phyloP scores from a whole-genome alignment of 176 grass and related monocot species.

The Elaeis guineensis region DNA sequence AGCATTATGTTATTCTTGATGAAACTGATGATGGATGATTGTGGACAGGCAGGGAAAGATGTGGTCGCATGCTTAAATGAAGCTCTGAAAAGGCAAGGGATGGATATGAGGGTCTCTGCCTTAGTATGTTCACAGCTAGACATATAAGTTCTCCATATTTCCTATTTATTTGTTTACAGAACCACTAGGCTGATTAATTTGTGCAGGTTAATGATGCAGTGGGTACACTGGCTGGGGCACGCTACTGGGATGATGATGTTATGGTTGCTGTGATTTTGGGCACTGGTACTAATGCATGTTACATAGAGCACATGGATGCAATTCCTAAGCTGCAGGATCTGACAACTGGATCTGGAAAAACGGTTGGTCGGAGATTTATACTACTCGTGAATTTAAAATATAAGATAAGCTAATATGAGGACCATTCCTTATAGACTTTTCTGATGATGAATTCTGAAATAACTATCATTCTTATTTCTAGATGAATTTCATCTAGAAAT shows the following conservation, averaged over 20 bases:
- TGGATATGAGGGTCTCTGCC: conserved; percentile 40
- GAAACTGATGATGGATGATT: not conserved
- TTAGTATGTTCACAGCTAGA: conserved; percentile 7
- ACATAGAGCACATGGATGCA: conserved; percentile 34
- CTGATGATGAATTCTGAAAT: no score
- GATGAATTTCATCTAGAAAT: no score
- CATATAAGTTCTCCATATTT: no score
- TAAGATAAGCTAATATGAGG: no score
- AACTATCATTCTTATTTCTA: no score
- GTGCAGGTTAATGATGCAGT: conserved; percentile 37
- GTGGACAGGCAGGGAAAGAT: conserved; percentile 22
- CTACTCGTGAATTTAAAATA: no score
- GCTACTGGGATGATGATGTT: conserved; percentile 47
- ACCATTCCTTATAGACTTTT: no score
- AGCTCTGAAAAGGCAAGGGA: conserved; percentile 30
- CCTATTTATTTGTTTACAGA: no score
- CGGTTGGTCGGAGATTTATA: conserved; percentile 13
- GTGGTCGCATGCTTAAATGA: conserved; percentile 35
- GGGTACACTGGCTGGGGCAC: conserved; percentile 35
- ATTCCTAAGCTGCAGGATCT: conserved; percentile 46
- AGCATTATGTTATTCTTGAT: no score
- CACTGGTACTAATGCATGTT: conserved; percentile 57
- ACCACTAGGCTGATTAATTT: no score
- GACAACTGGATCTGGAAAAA: conserved; percentile 38
- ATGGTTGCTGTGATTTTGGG: conserved; percentile 54